Evolutionary conservation across 2,329 filamentous ascomycete genomes (phyloP).

Genomic region (Fusarium pseudonygamai): DNA sequence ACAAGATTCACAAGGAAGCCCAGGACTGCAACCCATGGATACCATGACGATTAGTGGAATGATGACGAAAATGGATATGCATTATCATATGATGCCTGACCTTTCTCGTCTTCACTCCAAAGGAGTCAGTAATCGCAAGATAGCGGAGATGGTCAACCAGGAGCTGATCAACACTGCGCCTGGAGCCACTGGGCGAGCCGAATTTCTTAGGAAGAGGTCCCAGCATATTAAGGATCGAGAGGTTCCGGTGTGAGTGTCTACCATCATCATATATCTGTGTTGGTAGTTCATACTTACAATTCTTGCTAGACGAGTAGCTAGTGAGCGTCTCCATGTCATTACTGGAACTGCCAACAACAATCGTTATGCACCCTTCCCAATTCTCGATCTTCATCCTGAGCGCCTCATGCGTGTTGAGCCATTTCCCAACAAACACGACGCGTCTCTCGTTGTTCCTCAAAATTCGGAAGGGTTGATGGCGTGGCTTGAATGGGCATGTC

Average conservation of each 20-base stretch:
- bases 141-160: neutral
- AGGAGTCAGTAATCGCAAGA: neutral
- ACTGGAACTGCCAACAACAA: constrained; percentile 22
- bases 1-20: neutral
- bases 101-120: neutral
- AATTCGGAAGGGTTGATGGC: constrained; percentile 5
- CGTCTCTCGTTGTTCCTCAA: neutral
- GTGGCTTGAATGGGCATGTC: constrained; percentile 29
- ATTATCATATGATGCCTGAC: constrained; percentile 2
- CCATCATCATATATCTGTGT: neutral
- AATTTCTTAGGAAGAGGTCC: neutral
- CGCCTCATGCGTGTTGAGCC: constrained; percentile 15
- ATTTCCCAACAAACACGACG: neutral
- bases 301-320: constrained; percentile 10
- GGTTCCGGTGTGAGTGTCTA: constrained; percentile 6
- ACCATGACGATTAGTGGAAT: constrained; percentile 8
- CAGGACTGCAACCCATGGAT: neutral
- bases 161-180: neutral
- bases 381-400: neutral
- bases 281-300: neutral
- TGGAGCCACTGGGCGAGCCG: neutral
- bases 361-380: neutral
- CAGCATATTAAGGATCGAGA: constrained; percentile 3
- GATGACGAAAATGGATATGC: constrained; percentile 11
- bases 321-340: constrained; percentile 30